Percentiles rank a stretch among this genome's conserved stretches.
Evolutionary conservation across 2,329 filamentous ascomycete genomes (phyloP).

Genomic region (Neodidymelliopsis sp.): DNA sequence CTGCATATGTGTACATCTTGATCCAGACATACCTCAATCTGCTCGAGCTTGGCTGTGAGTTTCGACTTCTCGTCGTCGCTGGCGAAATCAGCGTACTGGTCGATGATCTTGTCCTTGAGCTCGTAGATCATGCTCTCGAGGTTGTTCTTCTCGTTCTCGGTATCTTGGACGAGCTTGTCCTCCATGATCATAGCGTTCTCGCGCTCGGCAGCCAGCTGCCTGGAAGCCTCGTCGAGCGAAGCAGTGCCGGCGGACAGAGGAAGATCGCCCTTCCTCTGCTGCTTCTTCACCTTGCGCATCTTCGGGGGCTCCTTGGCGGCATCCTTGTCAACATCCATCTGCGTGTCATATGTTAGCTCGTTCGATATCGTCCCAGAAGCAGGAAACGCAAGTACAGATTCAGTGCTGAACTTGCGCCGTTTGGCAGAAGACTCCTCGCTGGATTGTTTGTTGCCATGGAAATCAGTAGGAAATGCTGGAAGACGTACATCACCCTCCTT

Average conservation of each 20-base stretch:
- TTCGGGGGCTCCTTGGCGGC: constrained; percentile 64
- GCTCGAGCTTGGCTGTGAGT: constrained; percentile 82
- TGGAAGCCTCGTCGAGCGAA: constrained; percentile 74
- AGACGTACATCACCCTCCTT: constrained; percentile 76
- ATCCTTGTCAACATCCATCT: constrained; percentile 52
- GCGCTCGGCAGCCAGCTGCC: constrained; percentile 76
- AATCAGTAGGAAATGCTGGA: constrained; percentile 32
- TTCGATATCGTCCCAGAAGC: constrained; percentile 30
- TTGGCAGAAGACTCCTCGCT: constrained; percentile 41
- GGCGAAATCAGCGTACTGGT: constrained; percentile 86
- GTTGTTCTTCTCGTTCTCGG: constrained; percentile 99
- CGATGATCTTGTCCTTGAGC: constrained; percentile 92
- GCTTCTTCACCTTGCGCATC: constrained; percentile 99
- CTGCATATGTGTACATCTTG: background rate
- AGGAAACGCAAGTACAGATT: constrained; percentile 37
- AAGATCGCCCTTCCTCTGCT: constrained; percentile 95
- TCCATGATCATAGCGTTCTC: constrained; percentile 94
- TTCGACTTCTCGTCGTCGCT: constrained; percentile 92
- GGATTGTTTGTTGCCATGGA: constrained; percentile 29
- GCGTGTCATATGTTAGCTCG: constrained; percentile 39
- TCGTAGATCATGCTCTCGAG: constrained; percentile 98
- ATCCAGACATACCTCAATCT: constrained; percentile 75
- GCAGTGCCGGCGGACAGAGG: constrained; percentile 84
- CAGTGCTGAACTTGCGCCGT: constrained; percentile 38
- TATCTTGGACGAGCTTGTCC: constrained; percentile 97